Evolutionary conservation across 1,284 basidiomycete species (phyloP).

Genomic region (Cerrena zonata): DNA sequence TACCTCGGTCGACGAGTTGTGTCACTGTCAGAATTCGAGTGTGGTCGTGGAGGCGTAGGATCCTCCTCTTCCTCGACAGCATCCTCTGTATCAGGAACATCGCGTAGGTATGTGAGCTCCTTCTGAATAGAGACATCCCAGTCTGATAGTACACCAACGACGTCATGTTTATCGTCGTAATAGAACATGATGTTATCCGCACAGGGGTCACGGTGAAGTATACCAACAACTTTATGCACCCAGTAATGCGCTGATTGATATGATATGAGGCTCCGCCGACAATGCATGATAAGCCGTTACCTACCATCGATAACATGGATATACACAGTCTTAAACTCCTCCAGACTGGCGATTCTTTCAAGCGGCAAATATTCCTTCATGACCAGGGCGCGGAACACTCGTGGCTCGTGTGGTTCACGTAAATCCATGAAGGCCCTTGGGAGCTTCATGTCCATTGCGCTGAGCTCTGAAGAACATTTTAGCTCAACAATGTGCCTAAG

Average conservation of each 20-base stretch:
- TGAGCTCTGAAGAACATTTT: slow-evolving; percentile 8
- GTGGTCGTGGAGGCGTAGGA: background rate
- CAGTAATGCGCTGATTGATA: slow-evolving; percentile 10
- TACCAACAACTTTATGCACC: slow-evolving; percentile 2
- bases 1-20: slow-evolving; percentile 2
- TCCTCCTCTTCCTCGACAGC: background rate
- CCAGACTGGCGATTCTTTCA: slow-evolving; percentile 15
- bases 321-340: slow-evolving; percentile 20
- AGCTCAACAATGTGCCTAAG: slow-evolving; percentile 7
- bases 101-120: background rate
- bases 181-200: slow-evolving; percentile 27
- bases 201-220: slow-evolving; percentile 25
- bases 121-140: slow-evolving; percentile 16
- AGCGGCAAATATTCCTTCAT: slow-evolving; percentile 14
- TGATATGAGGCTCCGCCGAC: background rate
- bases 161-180: background rate
- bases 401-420: background rate
- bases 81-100: background rate
- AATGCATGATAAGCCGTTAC: slow-evolving; percentile 1
- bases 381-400: slow-evolving; percentile 12
- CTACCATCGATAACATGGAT: slow-evolving; percentile 20
- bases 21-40: background rate
- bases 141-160: slow-evolving; percentile 24
- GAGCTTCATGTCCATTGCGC: background rate
- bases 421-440: background rate